Percentiles rank a stretch among this genome's conserved stretches.
Conservation (phyloP, 1,284 basidiomycete genomes). For the Ustilago crameri region DNA sequence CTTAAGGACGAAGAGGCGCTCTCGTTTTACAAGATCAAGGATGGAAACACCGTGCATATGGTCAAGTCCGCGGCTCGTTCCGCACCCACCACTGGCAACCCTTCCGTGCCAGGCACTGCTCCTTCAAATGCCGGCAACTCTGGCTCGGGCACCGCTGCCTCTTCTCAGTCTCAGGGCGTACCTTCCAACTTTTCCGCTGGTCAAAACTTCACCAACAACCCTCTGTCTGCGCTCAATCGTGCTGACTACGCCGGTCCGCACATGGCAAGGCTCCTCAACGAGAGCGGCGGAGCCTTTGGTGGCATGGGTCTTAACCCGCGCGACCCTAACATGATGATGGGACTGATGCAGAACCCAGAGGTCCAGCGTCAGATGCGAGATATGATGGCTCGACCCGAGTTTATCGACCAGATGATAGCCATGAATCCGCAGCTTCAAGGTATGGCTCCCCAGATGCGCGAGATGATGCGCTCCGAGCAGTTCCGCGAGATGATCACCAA, state of each 20-base stretch:
- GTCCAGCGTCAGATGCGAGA: conserved; percentile 63
- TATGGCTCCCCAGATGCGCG: conserved; percentile 62
- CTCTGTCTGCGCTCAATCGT: conserved; percentile 62
- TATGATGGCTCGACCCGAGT: conserved; percentile 62
- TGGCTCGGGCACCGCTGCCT: conserved; percentile 31
- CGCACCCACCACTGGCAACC: conserved; percentile 52
- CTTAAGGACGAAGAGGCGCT: conserved; percentile 64
- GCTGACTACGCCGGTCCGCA: conserved; percentile 66
- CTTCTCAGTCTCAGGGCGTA: conserved; percentile 58
- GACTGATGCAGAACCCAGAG: conserved; percentile 62
- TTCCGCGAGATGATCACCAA: conserved; percentile 65
- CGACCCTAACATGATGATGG: conserved; percentile 66
- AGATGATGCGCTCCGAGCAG: conserved; percentile 62
- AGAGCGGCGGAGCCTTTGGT: conserved; percentile 58
- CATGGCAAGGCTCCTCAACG: conserved; percentile 62
- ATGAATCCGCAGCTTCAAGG: conserved; percentile 61
- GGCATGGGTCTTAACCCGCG: conserved; percentile 63
- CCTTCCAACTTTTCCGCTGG: conserved; percentile 64
- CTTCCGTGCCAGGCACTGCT: conserved; percentile 35
- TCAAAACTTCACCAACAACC: conserved; percentile 65
- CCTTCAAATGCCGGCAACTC: conserved; percentile 14
- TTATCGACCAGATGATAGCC: conserved; percentile 65
- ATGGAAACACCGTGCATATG: conserved; percentile 65
- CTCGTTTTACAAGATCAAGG: conserved; percentile 62
- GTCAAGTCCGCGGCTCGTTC: conserved; percentile 60